Conservation (phyloP, 352 stramenopile genomes). For the Pythium vanterpoolii region DNA sequence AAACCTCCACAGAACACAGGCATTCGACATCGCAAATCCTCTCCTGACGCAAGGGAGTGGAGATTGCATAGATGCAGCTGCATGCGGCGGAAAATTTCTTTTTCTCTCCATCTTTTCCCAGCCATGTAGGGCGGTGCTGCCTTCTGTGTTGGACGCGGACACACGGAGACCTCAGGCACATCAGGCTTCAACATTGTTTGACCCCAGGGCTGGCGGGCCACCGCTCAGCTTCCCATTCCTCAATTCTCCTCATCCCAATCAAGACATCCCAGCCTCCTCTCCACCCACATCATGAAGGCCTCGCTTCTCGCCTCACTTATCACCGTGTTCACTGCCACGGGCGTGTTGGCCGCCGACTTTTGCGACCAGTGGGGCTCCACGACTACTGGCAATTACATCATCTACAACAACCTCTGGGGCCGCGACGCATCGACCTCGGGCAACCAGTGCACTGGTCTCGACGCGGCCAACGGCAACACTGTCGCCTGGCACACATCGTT, state of each 20-base stretch:
- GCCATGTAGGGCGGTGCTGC: too few relatives aligned
- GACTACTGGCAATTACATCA: conserved; percentile 33
- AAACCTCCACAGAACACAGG: neutral
- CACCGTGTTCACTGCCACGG: conserved; percentile 5
- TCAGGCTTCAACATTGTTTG: neutral
- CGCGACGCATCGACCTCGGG: conserved; percentile 27
- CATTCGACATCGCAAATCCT: too few relatives aligned
- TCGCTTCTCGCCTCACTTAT: neutral
- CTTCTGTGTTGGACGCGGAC: too few relatives aligned
- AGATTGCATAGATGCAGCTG: neutral
- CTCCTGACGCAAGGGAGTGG: neutral
- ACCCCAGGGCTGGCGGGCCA: neutral
- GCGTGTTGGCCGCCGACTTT: conserved; percentile 17
- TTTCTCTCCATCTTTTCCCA: neutral
- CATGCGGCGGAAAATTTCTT: neutral
- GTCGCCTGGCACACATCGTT: conserved; percentile 22
- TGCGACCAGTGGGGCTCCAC: conserved; percentile 35
- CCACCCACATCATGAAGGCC: conserved; percentile 24
- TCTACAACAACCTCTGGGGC: conserved; percentile 52
- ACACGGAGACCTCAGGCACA: too few relatives aligned
- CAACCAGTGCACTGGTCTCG: conserved; percentile 37
- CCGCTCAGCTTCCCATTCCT: conserved; percentile 1
- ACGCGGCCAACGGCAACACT: conserved; percentile 14
- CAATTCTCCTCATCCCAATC: neutral
- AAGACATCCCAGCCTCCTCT: neutral